Base-by-base conservation (phyloP, 495 filamentous ascomycete genomes). In the Xylaria scruposa region DNA sequence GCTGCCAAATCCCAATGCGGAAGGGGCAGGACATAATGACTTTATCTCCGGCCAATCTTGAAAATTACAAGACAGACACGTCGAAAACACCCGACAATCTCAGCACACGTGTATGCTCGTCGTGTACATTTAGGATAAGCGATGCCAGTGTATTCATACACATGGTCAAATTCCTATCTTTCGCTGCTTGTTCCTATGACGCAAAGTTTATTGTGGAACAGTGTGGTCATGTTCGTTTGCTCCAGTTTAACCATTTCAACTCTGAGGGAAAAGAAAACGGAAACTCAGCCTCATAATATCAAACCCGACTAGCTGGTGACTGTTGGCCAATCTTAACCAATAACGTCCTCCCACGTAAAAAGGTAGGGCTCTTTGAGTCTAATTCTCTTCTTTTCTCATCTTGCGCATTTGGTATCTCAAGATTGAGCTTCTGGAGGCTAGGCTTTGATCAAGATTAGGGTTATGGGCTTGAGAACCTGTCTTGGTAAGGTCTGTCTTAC, bases 251-350 rank as follows among this genome's bases (percentile, higher is more conserved):
- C 26, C 10, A 12, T 6, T 42, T 17, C 54, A 24, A 24, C 31
- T 58, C 15, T 15, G 10, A 13, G 26, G 4, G 2, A 33, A 58
- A 33, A 58, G 26, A 58, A 4, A 31, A 33, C 26, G 26, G 13
- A 58, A 58, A 12, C 21, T 60, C 56, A 60, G 56, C 56, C 56
- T 60, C 17, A 60, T 38, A 10, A 9, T 31, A 56, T 33, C 54
- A 31, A 53, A 56, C 54, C 8, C 21, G 13, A 17, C 29, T 31
- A 19, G 54, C 12, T 33, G 15, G 26, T 12, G 10, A 15, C 15
- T 58, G 29, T 2, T 58, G 6, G 29, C 26, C 15, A n/a, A 8
- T 13, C 3, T 3, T 2, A n/a, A n/a, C 13, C 56, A n/a, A 19
- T 51, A 8, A 21, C 10, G 8, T 10, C 21, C 3, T 3, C n/a